Base-by-base conservation (phyloP, 2,329 filamentous ascomycete genomes). In the Cordyceps tenuipes region DNA sequence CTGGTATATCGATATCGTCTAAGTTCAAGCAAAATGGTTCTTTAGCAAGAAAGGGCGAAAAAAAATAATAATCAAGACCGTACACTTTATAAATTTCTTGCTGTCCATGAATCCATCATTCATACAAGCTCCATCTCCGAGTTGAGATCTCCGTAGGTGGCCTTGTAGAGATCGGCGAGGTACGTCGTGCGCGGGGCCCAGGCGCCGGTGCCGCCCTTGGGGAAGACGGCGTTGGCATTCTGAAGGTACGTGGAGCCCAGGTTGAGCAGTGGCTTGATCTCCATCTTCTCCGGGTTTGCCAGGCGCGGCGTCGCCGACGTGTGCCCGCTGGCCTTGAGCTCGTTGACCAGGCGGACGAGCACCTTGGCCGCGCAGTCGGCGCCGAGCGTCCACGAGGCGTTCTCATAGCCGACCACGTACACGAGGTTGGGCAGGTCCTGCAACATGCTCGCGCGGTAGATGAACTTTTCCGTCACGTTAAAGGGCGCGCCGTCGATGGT, bases 381-480 rank as follows among this genome's bases (percentile, higher is more conserved):
- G 2, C 83, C 83, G 0, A 86, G 73, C 0, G 84, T 87, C 85
- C 85, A 89, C 0, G 80, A 78, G 0, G 78, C 78, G 48, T 84
- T 79, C 29, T 77, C 77, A 69, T 87, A 89, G 5, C 86, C 85
- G 13, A 85, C 73, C 17, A 83, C 75, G 65, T 83, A 77, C 21
- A 79, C 72, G 12, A 82, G 62, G 67, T 88, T 88, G 2, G 85
- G 86, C 2, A 88, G 71, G 54, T 81, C 81, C 63, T 85, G 76
- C 1, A 88, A 67, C 85, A 88, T 86, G 54, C 76, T 71, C 8
- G 77, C 75, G 65, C 82, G 81, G 85, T 84, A 88, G 1, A 80
- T 69, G 65, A 78, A 81, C 55, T 79, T 79, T 2, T 76, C 69
- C 0, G 72, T 63, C 19, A 79, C 64, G 13, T 78, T 66, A 49